Conservation (phyloP, 345 rosid genomes). For the Brassica incana region DNA sequence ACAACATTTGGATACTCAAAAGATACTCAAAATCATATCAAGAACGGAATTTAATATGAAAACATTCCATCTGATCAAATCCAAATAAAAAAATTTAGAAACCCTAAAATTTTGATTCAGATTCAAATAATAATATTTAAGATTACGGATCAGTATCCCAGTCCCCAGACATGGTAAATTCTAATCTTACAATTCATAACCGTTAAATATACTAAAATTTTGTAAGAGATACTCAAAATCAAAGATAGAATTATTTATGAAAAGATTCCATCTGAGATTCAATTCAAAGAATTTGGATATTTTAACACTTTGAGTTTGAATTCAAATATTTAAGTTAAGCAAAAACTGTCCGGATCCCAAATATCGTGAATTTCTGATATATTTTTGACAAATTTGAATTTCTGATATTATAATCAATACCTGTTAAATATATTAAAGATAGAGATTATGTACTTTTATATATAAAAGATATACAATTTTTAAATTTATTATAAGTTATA, state of each 20-base stretch:
- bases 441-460: neutral
- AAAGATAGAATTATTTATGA: neutral
- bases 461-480: neutral
- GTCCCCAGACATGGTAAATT: neutral
- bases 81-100: neutral
- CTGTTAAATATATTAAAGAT: neutral
- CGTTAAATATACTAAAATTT: neutral
- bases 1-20: neutral
- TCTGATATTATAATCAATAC: neutral
- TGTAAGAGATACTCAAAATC: neutral
- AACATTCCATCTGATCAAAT: too few species aligned
- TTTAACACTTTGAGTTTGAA: neutral
- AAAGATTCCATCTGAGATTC: neutral
- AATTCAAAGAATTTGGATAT: neutral
- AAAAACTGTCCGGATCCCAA: neutral
- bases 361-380: neutral
- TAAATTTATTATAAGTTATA: too few species aligned
- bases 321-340: neutral
- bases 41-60: neutral
- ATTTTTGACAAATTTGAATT: neutral
- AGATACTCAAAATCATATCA: neutral
- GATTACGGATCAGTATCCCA: neutral
- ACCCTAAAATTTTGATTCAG: neutral
- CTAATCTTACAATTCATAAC: neutral
- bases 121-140: neutral